These are phyloP conservation scores for Picea mariana DNA, from an alignment of 83 land plant genomes.

Conservation along the genomic window DNA sequence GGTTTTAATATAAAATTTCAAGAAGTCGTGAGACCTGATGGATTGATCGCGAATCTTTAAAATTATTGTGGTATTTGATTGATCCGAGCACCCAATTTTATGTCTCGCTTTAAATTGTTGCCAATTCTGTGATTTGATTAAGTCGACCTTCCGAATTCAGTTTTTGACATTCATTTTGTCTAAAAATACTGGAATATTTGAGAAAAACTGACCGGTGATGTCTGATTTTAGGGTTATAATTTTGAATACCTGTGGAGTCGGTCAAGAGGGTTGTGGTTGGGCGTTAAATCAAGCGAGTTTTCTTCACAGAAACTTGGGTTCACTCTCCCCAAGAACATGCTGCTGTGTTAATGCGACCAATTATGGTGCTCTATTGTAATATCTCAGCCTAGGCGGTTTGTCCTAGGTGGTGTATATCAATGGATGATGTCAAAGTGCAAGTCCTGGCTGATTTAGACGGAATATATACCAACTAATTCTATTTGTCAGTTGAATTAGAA, in stretches of 20 bases:
- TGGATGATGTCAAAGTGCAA: too few species aligned
- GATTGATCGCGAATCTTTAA: neutral
- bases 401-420: too few species aligned
- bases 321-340: too few species aligned
- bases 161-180: neutral
- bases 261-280: neutral
- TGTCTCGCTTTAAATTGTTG: neutral
- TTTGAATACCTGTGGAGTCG: neutral
- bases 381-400: too few species aligned
- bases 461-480: neutral
- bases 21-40: too few species aligned
- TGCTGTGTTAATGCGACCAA: too few species aligned
- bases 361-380: too few species aligned
- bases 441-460: too few species aligned
- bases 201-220: neutral
- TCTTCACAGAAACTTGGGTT: too few species aligned
- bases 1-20: too few species aligned
- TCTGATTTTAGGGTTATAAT: neutral
- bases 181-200: neutral
- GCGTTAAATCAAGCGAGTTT: too few species aligned
- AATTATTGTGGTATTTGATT: neutral
- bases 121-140: neutral
- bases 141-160: neutral
- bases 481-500: neutral
- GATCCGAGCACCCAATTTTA: neutral